These are phyloP conservation scores for Blastocystis sp. DNA, from an alignment of 352 stramenopile species.

Conservation along the genomic window DNA sequence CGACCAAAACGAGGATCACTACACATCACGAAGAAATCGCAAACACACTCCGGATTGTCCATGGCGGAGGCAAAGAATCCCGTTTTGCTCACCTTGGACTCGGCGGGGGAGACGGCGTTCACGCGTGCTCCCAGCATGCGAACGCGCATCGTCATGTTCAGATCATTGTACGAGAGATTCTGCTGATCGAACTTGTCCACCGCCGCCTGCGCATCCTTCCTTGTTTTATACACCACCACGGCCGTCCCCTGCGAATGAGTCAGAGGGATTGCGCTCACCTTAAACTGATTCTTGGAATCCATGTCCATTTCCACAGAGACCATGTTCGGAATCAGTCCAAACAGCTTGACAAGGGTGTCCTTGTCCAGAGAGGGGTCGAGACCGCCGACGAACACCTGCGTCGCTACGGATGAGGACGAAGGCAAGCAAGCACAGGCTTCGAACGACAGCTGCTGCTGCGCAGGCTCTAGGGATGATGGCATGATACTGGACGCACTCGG, in stretches of 20 bases:
- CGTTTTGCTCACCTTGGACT: not conserved
- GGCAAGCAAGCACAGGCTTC: conserved; percentile 4
- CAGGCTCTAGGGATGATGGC: conserved; percentile 17
- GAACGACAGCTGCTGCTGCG: conserved; percentile 12
- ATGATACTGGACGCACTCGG: not conserved
- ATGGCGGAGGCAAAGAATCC: conserved; percentile 23
- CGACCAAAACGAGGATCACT: conserved; percentile 61
- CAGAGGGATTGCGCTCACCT: not conserved
- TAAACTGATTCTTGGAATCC: conserved; percentile 36
- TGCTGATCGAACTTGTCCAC: conserved; percentile 47
- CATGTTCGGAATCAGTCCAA: conserved; percentile 1
- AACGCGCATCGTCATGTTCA: conserved; percentile 48
- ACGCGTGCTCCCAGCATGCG: conserved; percentile 35
- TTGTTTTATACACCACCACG: conserved; percentile 13
- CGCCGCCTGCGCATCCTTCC: not conserved
- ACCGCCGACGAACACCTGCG: conserved; percentile 55
- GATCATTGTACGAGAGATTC: conserved; percentile 25
- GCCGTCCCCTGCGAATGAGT: conserved; percentile 34
- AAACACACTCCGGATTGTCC: conserved; percentile 55
- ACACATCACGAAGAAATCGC: not conserved
- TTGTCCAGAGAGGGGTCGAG: conserved; percentile 47
- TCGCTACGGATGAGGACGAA: not conserved
- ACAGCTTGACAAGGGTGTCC: conserved; percentile 46
- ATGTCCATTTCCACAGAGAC: conserved; percentile 34
- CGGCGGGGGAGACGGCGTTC: not conserved